phyloP scores from a whole-genome alignment of 2,329 filamentous ascomycete species.

The Parascedosporium putredinis region DNA sequence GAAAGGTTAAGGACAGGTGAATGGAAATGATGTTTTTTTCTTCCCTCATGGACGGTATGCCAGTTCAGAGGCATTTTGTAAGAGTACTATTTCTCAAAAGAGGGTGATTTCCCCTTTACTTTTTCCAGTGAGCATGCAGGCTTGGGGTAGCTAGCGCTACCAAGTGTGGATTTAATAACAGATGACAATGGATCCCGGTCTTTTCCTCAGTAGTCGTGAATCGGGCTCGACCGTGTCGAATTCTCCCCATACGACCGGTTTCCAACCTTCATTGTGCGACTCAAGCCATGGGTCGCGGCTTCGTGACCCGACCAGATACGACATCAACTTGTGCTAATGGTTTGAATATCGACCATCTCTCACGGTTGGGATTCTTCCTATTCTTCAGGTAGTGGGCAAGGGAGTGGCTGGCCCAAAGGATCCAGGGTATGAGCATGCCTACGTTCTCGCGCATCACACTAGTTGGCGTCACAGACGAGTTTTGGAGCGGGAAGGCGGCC shows the following conservation, averaged over 20 bases:
- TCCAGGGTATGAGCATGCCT: constrained; percentile 17
- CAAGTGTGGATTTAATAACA: no score
- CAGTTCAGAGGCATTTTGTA: no score
- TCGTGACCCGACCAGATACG: neutral
- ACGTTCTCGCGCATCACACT: constrained; percentile 18
- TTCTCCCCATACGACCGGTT: no score
- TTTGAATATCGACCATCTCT: constrained; percentile 3
- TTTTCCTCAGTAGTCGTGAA: no score
- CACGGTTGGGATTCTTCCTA: neutral
- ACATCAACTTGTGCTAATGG: constrained; percentile 3
- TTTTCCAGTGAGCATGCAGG: no score
- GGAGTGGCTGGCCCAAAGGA: neutral
- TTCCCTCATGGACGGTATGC: neutral
- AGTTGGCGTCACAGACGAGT: constrained; percentile 11
- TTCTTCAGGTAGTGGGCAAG: neutral
- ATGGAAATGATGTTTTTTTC: neutral
- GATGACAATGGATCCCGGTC: no score
- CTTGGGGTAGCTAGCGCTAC: no score
- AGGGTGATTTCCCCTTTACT: no score
- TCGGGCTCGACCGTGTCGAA: no score
- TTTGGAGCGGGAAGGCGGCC: constrained; percentile 14
- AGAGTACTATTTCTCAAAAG: no score
- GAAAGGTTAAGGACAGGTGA: neutral
- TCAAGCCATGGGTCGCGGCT: neutral
- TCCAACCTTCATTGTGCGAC: neutral